A percentile compares a stretch with the other conserved stretches of the same genome.
Conservation (phyloP, 345 rosid species). For the Schrenkiella parvula region DNA sequence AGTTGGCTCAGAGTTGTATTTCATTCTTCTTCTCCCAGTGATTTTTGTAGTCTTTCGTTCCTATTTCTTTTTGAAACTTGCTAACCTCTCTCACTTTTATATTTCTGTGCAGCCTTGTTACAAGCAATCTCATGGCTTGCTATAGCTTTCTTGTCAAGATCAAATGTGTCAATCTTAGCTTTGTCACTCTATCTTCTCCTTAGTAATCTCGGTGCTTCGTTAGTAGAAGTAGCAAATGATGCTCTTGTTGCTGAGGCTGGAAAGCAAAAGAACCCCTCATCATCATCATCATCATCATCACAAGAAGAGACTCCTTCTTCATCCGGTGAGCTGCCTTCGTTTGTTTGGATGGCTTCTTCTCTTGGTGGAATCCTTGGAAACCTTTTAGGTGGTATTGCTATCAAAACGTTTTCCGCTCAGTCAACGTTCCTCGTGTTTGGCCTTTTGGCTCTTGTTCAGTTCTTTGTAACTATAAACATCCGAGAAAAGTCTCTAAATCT, state of each 20-base stretch:
- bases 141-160: slow-evolving; percentile 53
- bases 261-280: slow-evolving; percentile 29
- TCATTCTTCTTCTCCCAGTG: background rate
- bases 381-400: slow-evolving; percentile 66
- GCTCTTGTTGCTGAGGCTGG: slow-evolving; percentile 86
- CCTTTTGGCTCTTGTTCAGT: slow-evolving; percentile 47
- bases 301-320: background rate
- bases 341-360: slow-evolving; percentile 78
- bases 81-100: background rate
- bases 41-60: background rate
- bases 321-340: slow-evolving; percentile 70
- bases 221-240: slow-evolving; percentile 91
- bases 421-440: slow-evolving; percentile 59
- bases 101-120: slow-evolving; percentile 55
- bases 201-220: slow-evolving; percentile 82
- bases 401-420: slow-evolving; percentile 43
- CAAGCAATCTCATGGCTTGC: slow-evolving; percentile 88
- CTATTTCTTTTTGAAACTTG: background rate
- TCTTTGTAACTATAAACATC: slow-evolving; percentile 50
- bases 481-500: slow-evolving; percentile 63
- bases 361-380: slow-evolving; percentile 87
- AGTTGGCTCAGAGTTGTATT: background rate
- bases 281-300: too few relatives aligned
- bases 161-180: slow-evolving; percentile 51
- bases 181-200: slow-evolving; percentile 62